Base-by-base conservation (phyloP, 257 asterid genomes). In the Primulina eburnea region DNA sequence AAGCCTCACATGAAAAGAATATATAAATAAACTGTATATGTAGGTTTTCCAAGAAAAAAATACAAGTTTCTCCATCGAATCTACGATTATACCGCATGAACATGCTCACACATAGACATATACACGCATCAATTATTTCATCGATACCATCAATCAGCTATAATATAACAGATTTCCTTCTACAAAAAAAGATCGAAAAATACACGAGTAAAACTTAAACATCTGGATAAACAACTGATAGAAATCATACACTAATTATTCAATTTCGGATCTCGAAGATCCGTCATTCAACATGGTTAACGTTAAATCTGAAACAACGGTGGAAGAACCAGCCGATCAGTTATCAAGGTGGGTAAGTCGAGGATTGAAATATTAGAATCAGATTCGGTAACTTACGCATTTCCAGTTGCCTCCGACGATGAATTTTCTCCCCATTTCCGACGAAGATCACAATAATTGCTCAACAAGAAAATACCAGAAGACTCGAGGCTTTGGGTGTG, bases 361-460 rank as follows among this genome's bases (percentile, higher is more conserved):
- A 21, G 12, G 9, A 40, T 40, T n/a, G 29, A 8, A 64, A 65
- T 14, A 18, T 12, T 10, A 55, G 20, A 32, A 8, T 10, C 35
- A 21, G 34, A n/a, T 3, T 35, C 24, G 30, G 10, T 24, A 6
- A 47, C 81, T 12, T 69, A 81, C 82, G 76, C 83, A 81, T 78
- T 81, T 81, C 85, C 82, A 81, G 77, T 81, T 81, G 68, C 82
- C 85, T 29, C 85, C 85, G 63, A 81, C 82, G 62, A 81, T 75
- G 61, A 78, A 78, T 10, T 81, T 81, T 67, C 81, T 75, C 60
- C 38, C 82, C 85, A 81, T 81, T 47, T 43, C 12, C n/a, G 56
- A 50, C 20, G 56, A 50, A 0, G 56, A 50, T 50, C 56, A 5
- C 56, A 16, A 50, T 50, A 50, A 50, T 32, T 43, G 20, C 3